phyloP scores from a whole-genome alignment of 306 rosid genomes.

The Casuarina equisetifolia region DNA sequence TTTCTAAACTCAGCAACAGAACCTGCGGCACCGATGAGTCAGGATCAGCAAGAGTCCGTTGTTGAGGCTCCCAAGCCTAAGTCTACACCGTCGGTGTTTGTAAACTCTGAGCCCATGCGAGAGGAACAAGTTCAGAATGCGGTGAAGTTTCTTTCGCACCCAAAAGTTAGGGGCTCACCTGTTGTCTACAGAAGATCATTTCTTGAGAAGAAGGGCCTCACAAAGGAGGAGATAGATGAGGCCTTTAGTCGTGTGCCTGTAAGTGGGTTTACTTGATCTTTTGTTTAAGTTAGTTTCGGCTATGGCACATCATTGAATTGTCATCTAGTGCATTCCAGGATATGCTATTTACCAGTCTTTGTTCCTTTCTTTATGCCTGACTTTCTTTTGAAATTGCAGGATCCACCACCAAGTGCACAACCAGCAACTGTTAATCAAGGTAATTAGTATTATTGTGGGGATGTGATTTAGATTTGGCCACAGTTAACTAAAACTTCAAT shows the following conservation, averaged over 20 bases:
- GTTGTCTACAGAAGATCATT: conserved; percentile 83
- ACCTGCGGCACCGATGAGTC: conserved; percentile 37
- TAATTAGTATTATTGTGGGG: conserved; percentile 20
- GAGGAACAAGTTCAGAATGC: conserved; percentile 96
- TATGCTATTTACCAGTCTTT: conserved; percentile 13
- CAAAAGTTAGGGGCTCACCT: conserved; percentile 90
- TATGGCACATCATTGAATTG: neutral
- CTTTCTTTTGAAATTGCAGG: conserved; percentile 48
- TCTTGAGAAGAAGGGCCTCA: conserved; percentile 89
- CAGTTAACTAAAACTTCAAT: conserved; percentile 21
- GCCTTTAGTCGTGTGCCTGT: conserved; percentile 93
- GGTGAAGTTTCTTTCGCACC: conserved; percentile 83
- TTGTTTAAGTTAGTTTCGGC: neutral
- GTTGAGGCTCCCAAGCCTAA: conserved; percentile 52
- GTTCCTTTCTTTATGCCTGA: conserved; percentile 21
- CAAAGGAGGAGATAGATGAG: conserved; percentile 98
- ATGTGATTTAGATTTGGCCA: conserved; percentile 11
- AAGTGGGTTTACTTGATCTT: conserved; percentile 30
- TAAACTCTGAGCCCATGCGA: conserved; percentile 44
- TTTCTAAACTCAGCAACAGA: conserved; percentile 36
- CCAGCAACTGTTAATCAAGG: conserved; percentile 69
- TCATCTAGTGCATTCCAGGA: neutral
- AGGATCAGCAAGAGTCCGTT: conserved; percentile 49
- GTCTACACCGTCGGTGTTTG: conserved; percentile 69
- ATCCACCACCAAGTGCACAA: conserved; percentile 65